phyloP scores from a whole-genome alignment of 2,329 filamentous ascomycete genomes.

The Verticillium dahliae region DNA sequence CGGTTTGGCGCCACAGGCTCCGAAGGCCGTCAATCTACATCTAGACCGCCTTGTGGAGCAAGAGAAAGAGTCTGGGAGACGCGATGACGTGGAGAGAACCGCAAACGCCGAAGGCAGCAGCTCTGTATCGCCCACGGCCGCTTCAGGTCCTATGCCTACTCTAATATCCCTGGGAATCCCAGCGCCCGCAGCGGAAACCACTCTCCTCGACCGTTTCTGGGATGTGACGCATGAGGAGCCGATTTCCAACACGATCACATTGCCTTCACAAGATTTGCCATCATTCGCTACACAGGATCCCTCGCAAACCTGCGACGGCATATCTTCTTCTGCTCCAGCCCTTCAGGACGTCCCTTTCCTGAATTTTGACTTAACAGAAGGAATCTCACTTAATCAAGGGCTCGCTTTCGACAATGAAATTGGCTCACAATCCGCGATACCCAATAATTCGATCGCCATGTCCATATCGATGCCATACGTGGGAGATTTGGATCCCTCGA shows the following conservation, averaged over 20 bases:
- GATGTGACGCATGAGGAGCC: background rate
- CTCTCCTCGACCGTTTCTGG: background rate
- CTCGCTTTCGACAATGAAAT: background rate
- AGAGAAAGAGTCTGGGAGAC: conserved; percentile 3
- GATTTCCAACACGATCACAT: background rate
- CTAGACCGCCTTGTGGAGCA: conserved; percentile 2
- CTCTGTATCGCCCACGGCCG: background rate
- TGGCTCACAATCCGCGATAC: background rate
- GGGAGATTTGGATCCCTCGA: background rate
- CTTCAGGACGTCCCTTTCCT: background rate
- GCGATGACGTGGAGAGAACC: background rate
- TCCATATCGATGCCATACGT: background rate
- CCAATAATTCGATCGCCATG: background rate
- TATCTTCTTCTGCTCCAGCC: background rate
- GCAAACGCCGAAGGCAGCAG: background rate
- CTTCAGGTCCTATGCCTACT: background rate
- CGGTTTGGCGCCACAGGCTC: conserved; percentile 1
- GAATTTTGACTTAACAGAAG: background rate
- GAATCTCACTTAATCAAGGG: background rate
- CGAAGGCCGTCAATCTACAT: background rate
- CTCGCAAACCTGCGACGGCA: background rate
- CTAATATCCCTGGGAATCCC: background rate
- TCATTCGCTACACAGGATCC: background rate
- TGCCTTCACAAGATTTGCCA: background rate
- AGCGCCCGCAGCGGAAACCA: background rate